Conservation (phyloP, 805 yeast genomes). For the Yamadazyma insecticola region DNA sequence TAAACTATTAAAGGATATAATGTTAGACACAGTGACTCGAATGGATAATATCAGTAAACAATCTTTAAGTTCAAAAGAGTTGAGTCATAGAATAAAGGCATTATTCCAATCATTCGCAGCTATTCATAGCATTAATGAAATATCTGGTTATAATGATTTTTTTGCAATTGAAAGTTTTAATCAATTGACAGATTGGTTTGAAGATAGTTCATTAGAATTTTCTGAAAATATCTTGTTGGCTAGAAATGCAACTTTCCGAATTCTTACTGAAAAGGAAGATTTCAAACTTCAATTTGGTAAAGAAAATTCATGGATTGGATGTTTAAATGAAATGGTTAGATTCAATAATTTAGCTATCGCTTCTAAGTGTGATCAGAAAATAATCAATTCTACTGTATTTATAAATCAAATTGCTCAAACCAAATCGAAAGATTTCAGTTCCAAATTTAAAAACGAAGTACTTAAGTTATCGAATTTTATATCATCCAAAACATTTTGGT, state of each 20-base stretch:
- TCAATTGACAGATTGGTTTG: neutral
- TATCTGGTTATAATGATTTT: too few species aligned
- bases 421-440: too few species aligned
- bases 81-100: too few species aligned
- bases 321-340: conserved; percentile 36
- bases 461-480: conserved; percentile 33
- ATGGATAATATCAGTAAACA: too few species aligned
- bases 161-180: neutral
- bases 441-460: conserved; percentile 5
- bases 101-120: too few species aligned
- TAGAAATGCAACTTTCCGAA: conserved; percentile 34
- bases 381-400: conserved; percentile 45
- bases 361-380: conserved; percentile 40
- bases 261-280: conserved; percentile 13
- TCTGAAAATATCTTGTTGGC: conserved; percentile 41
- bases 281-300: neutral
- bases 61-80: too few species aligned
- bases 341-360: conserved; percentile 40
- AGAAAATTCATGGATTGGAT: conserved; percentile 15
- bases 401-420: conserved; percentile 31
- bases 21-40: too few species aligned
- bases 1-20: too few species aligned
- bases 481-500: conserved; percentile 64
- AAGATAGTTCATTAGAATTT: conserved; percentile 2
- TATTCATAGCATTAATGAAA: too few species aligned